A percentile compares a stretch with the other conserved stretches of the same genome.
Evolutionary conservation across 495 filamentous ascomycete genomes (phyloP).

Genomic region (Aspergillus kassunensis): DNA sequence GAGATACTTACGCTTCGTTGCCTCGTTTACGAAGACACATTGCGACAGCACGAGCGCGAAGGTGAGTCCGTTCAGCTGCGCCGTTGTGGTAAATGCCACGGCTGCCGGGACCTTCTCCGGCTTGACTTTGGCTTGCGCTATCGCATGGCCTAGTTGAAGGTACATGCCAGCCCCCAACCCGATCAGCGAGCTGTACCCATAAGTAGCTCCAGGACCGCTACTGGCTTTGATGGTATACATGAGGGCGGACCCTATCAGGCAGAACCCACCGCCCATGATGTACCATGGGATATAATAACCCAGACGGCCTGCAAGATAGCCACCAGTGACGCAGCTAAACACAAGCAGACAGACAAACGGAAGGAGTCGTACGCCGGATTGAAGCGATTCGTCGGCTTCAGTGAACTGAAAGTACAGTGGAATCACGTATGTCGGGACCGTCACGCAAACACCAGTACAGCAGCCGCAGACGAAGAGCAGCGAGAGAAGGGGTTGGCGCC

Average conservation of each 20-base stretch:
- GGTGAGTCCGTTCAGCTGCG: not conserved
- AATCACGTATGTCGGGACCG: slow-evolving; percentile 45
- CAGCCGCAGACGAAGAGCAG: too few relatives aligned
- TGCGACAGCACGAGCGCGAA: too few relatives aligned
- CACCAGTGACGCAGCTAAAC: not conserved
- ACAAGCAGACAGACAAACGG: slow-evolving; percentile 54
- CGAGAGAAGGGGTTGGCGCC: too few relatives aligned
- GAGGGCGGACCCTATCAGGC: slow-evolving; percentile 47
- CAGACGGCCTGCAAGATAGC: not conserved
- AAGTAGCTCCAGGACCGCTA: not conserved
- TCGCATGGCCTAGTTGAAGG: not conserved
- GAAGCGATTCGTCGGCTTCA: slow-evolving; percentile 42
- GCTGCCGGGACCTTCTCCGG: not conserved
- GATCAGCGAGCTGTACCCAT: not conserved
- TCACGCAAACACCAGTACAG: slow-evolving; percentile 15
- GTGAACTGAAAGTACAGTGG: slow-evolving; percentile 61
- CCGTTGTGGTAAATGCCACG: not conserved
- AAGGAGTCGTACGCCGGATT: slow-evolving; percentile 52
- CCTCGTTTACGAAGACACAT: too few relatives aligned
- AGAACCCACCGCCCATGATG: slow-evolving; percentile 42
- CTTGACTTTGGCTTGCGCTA: not conserved
- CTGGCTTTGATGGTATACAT: slow-evolving; percentile 43
- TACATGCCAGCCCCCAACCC: not conserved
- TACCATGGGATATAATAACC: slow-evolving; percentile 61
- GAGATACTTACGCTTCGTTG: too few relatives aligned